phyloP scores from a whole-genome alignment of 805 yeast species.

The Teunomyces tritomae region DNA sequence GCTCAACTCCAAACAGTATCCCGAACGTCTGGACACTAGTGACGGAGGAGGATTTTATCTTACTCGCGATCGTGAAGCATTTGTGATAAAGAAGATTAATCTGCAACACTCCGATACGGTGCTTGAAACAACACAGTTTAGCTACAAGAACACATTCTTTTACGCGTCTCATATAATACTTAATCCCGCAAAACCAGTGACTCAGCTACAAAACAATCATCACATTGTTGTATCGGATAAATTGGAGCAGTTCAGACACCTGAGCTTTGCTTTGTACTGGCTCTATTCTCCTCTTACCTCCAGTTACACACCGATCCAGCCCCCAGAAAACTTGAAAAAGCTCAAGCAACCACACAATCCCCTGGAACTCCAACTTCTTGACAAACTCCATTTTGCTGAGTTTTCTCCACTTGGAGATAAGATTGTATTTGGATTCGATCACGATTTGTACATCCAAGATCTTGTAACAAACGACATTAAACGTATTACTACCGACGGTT shows the following conservation, averaged over 20 bases:
- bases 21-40: conserved; percentile 12
- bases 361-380: conserved; percentile 12
- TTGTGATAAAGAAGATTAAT: conserved; percentile 25
- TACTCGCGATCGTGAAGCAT: conserved; percentile 13
- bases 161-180: conserved; percentile 33
- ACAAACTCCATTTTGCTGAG: conserved; percentile 41
- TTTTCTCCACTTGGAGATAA: conserved; percentile 75
- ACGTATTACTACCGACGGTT: conserved; percentile 70
- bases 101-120: conserved; percentile 25
- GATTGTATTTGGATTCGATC: conserved; percentile 65
- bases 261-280: conserved; percentile 38
- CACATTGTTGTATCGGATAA: conserved; percentile 57
- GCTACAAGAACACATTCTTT: conserved; percentile 40
- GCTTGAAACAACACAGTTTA: conserved; percentile 32
- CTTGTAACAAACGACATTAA: conserved; percentile 21
- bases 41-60: conserved; percentile 30
- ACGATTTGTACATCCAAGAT: conserved; percentile 63
- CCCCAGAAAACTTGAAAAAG: conserved; percentile 14
- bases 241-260: conserved; percentile 43
- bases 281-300: conserved; percentile 24
- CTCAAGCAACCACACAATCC: conserved; percentile 7
- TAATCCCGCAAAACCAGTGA: conserved; percentile 41
- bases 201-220: conserved; percentile 35
- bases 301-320: conserved; percentile 33
- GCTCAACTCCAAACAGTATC: conserved; percentile 32